Base-by-base conservation (phyloP, 331 rosid species). In the Malus hybrid region DNA sequence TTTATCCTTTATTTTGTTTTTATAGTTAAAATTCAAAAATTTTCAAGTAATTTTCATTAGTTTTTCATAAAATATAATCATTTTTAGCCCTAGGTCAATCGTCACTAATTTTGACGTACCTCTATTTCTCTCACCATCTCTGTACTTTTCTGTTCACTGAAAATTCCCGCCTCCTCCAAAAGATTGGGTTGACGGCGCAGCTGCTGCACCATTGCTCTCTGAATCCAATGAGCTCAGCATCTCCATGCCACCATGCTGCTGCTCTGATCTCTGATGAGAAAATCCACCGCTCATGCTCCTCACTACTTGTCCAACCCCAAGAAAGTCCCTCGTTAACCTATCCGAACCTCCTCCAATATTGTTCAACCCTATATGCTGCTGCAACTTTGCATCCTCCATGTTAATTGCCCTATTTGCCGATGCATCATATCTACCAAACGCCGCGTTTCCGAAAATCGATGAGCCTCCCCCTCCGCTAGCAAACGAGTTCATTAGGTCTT, bases 221-320 rank as follows among this genome's bases (percentile, higher is more conserved):
- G 81, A 77, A 72, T 67, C 79, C 79, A 83, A 68, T 6, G 82
- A 79, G 36, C 76, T 71, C 58, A 80, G 63, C 6, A 76, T 56
- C 4, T 76, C 84, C 10, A 82, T 53, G 26, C 82, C 75, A 16
- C 82, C 75, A 20, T 56, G 75, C 34, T 57, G 78, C 0, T 52
- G 78, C 5, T 76, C 66, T 32, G 9, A 29, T 77, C 83, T 81
- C 15, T 80, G 88, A 0, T 80, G 88, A 0, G 90, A 36, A 77
- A 84, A 75, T 7, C 87, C 86, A 44, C 96, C 93, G 53, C 89
- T 91, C 81, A 93, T 86, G 73, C 82, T 87, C 70, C 93, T 87
- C 64, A 94, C 90, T 3, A 94, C 84, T 56, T 94, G 91, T 39
- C 99, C 97, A 4, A 94, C 99, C 1, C 99, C 99, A 7, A 94